These are phyloP conservation scores for Tephrocybe sp. DNA, from an alignment of 768 basidiomycete genomes.

Conservation along the genomic window DNA sequence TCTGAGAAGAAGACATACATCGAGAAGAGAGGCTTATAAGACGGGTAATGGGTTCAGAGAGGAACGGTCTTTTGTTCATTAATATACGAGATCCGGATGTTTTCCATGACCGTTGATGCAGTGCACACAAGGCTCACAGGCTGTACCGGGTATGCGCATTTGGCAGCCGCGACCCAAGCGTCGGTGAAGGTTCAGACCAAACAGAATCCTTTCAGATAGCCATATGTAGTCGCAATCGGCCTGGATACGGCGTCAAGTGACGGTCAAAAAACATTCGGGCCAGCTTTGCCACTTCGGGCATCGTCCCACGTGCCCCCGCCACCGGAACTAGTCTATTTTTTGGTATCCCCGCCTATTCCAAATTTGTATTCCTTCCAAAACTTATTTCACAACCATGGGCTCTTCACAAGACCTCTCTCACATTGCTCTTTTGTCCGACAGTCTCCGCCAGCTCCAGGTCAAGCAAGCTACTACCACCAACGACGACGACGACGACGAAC, in stretches of 20 bases:
- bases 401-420: constrained; percentile 23
- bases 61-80: constrained; percentile 26
- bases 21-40: constrained; percentile 22
- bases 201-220: constrained; percentile 35
- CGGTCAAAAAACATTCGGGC: constrained; percentile 18
- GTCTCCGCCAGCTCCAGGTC: constrained; percentile 48
- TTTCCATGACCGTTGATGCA: constrained; percentile 47
- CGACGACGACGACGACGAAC: constrained; percentile 4
- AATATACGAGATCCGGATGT: constrained; percentile 49
- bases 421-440: constrained; percentile 41
- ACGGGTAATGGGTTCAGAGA: constrained; percentile 17
- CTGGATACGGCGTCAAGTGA: constrained; percentile 15
- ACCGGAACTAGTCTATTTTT: constrained; percentile 11
- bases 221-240: constrained; percentile 25
- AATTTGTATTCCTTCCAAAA: constrained; percentile 1
- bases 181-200: constrained; percentile 24
- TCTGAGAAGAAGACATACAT: constrained; percentile 33
- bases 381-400: constrained; percentile 10
- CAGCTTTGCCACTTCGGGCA: constrained; percentile 15
- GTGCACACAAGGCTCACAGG: constrained; percentile 34
- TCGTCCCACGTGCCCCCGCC: constrained; percentile 16
- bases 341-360: constrained; percentile 6
- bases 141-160: constrained; percentile 44
- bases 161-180: constrained; percentile 44
- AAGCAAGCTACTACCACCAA: constrained; percentile 13